Conservation (phyloP, 2,329 filamentous ascomycete species). For the Alternaria conjuncta region DNA sequence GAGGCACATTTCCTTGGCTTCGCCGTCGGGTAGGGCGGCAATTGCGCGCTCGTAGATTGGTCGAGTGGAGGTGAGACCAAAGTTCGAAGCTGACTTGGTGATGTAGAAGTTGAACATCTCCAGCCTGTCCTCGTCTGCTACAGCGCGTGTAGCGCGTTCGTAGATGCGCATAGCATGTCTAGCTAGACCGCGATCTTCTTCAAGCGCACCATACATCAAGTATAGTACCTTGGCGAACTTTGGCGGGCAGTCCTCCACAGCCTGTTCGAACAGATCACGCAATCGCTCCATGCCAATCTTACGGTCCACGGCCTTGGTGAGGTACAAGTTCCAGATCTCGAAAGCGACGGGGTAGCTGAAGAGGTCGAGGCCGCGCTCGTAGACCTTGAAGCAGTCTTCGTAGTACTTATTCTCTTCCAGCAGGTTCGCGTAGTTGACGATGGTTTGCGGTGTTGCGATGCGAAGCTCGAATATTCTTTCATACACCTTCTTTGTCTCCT, state of each 20-base stretch:
- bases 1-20: slow-evolving; percentile 97
- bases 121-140: slow-evolving; percentile 90
- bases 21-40: slow-evolving; percentile 86
- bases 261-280: slow-evolving; percentile 95
- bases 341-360: slow-evolving; percentile 98
- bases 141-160: slow-evolving; percentile 92
- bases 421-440: slow-evolving; percentile 97
- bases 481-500: slow-evolving; percentile 93
- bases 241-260: slow-evolving; percentile 90
- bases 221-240: slow-evolving; percentile 97
- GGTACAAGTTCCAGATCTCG: slow-evolving; percentile 97
- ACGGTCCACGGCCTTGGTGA: slow-evolving; percentile 95
- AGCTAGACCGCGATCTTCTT: slow-evolving; percentile 93
- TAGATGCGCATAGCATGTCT: slow-evolving; percentile 99
- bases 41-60: slow-evolving; percentile 98
- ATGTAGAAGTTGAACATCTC: slow-evolving; percentile 99
- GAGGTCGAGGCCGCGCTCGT: slow-evolving; percentile 94
- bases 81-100: slow-evolving; percentile 97
- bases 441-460: slow-evolving; percentile 96
- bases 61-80: slow-evolving; percentile 90
- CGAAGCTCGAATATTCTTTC: slow-evolving; percentile 97
- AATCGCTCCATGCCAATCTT: slow-evolving; percentile 95
- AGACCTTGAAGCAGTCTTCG: slow-evolving; percentile 97
- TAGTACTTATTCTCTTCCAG: slow-evolving; percentile 94
- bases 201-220: slow-evolving; percentile 96